Conservation (phyloP, 2,329 filamentous ascomycete species). For the Trichoderma sp. region DNA sequence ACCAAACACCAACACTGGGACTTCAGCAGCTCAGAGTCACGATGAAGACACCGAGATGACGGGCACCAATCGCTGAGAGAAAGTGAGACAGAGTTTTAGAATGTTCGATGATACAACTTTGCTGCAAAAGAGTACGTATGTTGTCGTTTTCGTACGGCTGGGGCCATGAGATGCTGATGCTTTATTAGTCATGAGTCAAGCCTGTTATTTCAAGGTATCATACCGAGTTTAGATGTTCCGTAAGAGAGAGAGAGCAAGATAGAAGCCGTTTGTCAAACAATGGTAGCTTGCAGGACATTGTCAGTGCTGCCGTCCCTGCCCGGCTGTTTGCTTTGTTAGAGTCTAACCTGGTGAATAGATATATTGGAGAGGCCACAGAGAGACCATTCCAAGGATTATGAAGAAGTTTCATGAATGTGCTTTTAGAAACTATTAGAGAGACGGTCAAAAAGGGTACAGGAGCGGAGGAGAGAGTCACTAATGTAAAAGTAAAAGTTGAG, state of each 20-base stretch:
- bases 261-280: neutral
- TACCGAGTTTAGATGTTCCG: neutral
- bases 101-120: neutral
- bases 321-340: neutral
- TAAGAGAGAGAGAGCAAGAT: neutral
- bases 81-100: neutral
- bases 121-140: neutral
- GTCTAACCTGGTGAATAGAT: neutral
- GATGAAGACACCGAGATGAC: slow-evolving; percentile 6
- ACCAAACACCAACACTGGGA: neutral
- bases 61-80: neutral
- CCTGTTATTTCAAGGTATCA: neutral
- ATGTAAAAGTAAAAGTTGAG: neutral
- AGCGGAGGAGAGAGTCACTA: neutral
- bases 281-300: neutral
- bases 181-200: neutral
- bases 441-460: neutral
- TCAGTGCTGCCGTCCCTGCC: neutral
- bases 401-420: neutral
- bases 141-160: neutral
- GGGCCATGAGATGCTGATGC: neutral
- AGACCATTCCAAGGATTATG: neutral
- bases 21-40: neutral
- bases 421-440: neutral
- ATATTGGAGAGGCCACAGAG: neutral